Evolutionary conservation across 345 rosid genomes (phyloP).

Genomic region (Capsella bursapastoris): DNA sequence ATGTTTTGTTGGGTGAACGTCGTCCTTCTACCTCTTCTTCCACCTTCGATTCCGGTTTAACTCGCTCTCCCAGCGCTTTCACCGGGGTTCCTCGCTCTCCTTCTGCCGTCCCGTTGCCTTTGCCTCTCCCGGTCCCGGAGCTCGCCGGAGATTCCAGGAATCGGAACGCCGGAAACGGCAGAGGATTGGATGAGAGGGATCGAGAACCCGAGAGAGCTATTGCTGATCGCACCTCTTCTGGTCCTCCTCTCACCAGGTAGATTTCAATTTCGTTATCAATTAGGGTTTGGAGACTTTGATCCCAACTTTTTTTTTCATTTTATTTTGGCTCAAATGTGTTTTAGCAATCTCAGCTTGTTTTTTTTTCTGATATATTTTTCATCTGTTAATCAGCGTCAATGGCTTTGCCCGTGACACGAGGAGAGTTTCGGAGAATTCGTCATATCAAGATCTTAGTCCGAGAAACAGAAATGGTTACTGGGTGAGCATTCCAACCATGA

Average conservation of each 20-base stretch:
- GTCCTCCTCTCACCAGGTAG: slow-evolving; percentile 54
- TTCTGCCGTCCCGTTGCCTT: slow-evolving; percentile 64
- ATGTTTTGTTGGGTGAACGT: slow-evolving; percentile 40
- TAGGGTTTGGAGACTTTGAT: slow-evolving; percentile 17
- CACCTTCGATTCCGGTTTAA: slow-evolving; percentile 17
- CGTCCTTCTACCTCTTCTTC: slow-evolving; percentile 35
- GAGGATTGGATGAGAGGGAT: slow-evolving; percentile 49
- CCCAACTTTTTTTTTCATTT: not conserved
- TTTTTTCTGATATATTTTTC: not conserved
- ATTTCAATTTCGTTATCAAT: not conserved
- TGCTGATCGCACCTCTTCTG: slow-evolving; percentile 48
- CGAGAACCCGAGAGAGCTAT: slow-evolving; percentile 33
- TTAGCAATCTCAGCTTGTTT: not conserved
- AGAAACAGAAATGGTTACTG: slow-evolving; percentile 48
- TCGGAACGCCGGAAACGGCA: slow-evolving; percentile 43
- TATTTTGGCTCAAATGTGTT: not conserved
- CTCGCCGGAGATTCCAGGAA: slow-evolving; percentile 48
- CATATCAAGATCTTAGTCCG: slow-evolving; percentile 45
- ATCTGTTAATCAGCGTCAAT: slow-evolving; percentile 44
- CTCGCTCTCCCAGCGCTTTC: slow-evolving; percentile 45
- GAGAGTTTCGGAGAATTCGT: slow-evolving; percentile 50
- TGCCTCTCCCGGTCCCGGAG: slow-evolving; percentile 61
- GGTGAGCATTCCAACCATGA: slow-evolving; percentile 60
- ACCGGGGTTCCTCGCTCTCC: slow-evolving; percentile 40
- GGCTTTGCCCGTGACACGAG: slow-evolving; percentile 42